Base-by-base conservation (phyloP, 768 basidiomycete species). In the Cytidiella melzeri region DNA sequence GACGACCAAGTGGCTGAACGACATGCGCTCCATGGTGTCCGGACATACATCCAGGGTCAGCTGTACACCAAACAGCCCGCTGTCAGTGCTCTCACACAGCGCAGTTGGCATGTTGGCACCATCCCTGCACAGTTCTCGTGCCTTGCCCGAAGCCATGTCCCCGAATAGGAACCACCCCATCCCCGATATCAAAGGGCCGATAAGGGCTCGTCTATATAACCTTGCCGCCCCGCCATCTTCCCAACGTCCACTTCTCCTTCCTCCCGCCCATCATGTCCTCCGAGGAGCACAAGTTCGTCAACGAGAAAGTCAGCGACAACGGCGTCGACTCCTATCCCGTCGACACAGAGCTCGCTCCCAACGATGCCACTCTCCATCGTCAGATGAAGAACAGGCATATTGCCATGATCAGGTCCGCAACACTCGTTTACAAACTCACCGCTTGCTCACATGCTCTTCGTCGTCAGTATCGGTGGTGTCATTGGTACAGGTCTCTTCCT, bases 321-420 rank as follows among this genome's bases (percentile, higher is more conserved):
- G 42, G 15, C 47, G 47, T 39, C 24, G 38, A 24, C 25, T 9
- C 27, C 47, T 40, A 53, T 41, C 27, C 21, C 40, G 5, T 40
- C 43, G 52, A 53, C 48, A 30, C 52, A 13, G 52, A 53, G 52
- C 47, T 47, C 30, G 30, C 30, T 34, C 9, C 15, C 40, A 45
- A 34, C 47, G 24, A 49, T 13, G 26, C 46, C 11, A n/a, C n/a
- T n/a, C 47, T 53, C 30, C 47, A 49, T n/a, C 30, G 52, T 21
- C 44, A 45, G 39, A 51, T 55, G 54, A 67, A 67, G 57, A 87
- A 86, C 58, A 73, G 87, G 13, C 88, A 90, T 61, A 74, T 90
- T 51, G 83, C 87, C 43, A 87, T 89, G 86, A 88, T 89, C 56
- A 87, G 85, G 83, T 73, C 45, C 42, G 66, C n/a, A n/a, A n/a